phyloP scores from a whole-genome alignment of 371 early-diverging fungal species.

The Zancudomyces culisetae region DNA sequence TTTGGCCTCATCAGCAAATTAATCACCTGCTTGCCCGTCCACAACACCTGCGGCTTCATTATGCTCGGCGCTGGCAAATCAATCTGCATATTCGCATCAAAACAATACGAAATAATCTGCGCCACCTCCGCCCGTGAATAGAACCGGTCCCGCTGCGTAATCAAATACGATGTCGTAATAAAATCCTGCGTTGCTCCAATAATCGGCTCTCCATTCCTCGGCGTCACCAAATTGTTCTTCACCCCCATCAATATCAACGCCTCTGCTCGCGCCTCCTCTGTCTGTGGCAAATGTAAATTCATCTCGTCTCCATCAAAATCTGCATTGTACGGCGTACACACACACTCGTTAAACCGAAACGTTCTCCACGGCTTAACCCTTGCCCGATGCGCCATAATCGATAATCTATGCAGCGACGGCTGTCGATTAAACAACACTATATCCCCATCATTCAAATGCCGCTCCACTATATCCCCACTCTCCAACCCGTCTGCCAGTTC shows the following conservation, averaged over 20 bases:
- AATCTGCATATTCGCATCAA: conserved; percentile 55
- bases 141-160: conserved; percentile 85
- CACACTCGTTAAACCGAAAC: conserved; percentile 98
- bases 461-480: conserved; percentile 91
- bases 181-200: conserved; percentile 99
- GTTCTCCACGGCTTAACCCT: conserved; percentile 92
- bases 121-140: conserved; percentile 87
- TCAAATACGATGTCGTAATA: conserved; percentile 88
- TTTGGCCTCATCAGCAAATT: conserved; percentile 77
- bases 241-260: conserved; percentile 95
- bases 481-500: conserved; percentile 50
- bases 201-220: conserved; percentile 94
- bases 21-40: conserved; percentile 52
- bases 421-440: conserved; percentile 99
- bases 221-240: conserved; percentile 93
- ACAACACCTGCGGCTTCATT: conserved; percentile 45
- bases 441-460: conserved; percentile 93
- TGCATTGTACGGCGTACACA: conserved; percentile 98
- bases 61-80: conserved; percentile 91
- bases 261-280: conserved; percentile 96
- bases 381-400: conserved; percentile 96
- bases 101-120: conserved; percentile 72
- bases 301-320: conserved; percentile 99
- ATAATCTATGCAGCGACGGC: conserved; percentile 96
- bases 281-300: conserved; percentile 99